These are phyloP conservation scores for Lepraria neglecta DNA, from an alignment of 495 filamentous ascomycete species.

Conservation along the genomic window DNA sequence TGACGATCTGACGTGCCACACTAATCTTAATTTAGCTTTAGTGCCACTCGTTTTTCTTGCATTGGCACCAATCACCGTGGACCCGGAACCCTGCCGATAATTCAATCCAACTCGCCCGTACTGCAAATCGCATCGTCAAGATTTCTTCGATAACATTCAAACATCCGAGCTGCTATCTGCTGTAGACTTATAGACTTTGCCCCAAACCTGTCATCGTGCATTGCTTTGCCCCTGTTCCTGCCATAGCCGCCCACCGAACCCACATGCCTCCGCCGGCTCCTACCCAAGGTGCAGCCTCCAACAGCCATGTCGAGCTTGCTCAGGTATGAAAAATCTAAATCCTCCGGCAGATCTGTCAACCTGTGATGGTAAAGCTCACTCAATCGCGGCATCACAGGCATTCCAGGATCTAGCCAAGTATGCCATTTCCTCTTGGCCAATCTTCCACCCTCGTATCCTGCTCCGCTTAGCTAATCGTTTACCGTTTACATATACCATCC, in stretches of 20 bases:
- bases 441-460: not conserved
- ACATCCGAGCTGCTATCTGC: too few species aligned
- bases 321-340: conserved; percentile 17
- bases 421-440: not conserved
- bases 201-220: not conserved
- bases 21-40: too few species aligned
- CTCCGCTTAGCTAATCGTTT: conserved; percentile 11
- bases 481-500: not conserved
- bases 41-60: too few species aligned
- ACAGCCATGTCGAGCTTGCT: conserved; percentile 20
- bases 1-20: too few species aligned
- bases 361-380: conserved; percentile 7
- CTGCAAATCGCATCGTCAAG: too few species aligned
- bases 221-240: too few species aligned
- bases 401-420: conserved; percentile 39
- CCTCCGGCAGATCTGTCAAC: not conserved
- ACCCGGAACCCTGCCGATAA: too few species aligned
- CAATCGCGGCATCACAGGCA: conserved; percentile 25
- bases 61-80: too few species aligned
- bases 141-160: too few species aligned
- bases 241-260: too few species aligned
- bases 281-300: not conserved
- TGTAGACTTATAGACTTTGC: too few species aligned
- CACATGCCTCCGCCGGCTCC: not conserved
- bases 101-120: too few species aligned